Evolutionary conservation across 2,329 filamentous ascomycete species (phyloP).

Genomic region (Aspergillus sp.): DNA sequence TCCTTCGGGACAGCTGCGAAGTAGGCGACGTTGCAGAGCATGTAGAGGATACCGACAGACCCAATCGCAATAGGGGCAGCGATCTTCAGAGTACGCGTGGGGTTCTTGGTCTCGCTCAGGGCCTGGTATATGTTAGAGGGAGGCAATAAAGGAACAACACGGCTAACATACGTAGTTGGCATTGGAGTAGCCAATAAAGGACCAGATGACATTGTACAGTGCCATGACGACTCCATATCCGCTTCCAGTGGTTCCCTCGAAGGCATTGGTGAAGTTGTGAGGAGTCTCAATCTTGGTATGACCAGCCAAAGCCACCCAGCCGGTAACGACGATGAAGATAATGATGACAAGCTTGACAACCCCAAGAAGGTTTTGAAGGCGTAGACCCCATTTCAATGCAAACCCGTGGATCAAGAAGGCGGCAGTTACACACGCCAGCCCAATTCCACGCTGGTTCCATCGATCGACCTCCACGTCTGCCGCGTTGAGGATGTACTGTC

Average conservation of each 20-base stretch:
- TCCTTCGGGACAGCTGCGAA: constrained; percentile 59
- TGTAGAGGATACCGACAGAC: constrained; percentile 57
- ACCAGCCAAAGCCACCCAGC: constrained; percentile 41
- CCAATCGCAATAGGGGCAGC: constrained; percentile 56
- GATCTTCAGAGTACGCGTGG: constrained; percentile 57
- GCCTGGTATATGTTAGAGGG: constrained; percentile 29
- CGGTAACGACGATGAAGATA: constrained; percentile 46
- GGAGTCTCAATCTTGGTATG: constrained; percentile 37
- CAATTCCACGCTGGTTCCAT: constrained; percentile 53
- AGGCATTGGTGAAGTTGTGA: constrained; percentile 39
- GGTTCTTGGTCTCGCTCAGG: constrained; percentile 57
- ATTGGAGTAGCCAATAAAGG: constrained; percentile 61
- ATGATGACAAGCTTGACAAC: constrained; percentile 52
- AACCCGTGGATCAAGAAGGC: constrained; percentile 50
- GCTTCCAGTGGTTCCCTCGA: constrained; percentile 37
- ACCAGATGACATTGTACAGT: constrained; percentile 62
- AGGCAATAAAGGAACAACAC: neutral
- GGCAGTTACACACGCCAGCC: constrained; percentile 47
- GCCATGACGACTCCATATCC: constrained; percentile 57
- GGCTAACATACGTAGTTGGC: constrained; percentile 57
- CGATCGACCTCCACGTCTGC: constrained; percentile 41
- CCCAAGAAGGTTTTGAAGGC: constrained; percentile 51
- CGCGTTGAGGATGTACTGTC: constrained; percentile 53
- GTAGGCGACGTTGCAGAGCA: constrained; percentile 60
- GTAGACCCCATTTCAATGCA: constrained; percentile 49